A percentile compares a stretch with the other conserved stretches of the same genome.
These are phyloP conservation scores for Ophiostoma piceae DNA, from an alignment of 2,329 filamentous ascomycete genomes.

Conservation along the genomic window DNA sequence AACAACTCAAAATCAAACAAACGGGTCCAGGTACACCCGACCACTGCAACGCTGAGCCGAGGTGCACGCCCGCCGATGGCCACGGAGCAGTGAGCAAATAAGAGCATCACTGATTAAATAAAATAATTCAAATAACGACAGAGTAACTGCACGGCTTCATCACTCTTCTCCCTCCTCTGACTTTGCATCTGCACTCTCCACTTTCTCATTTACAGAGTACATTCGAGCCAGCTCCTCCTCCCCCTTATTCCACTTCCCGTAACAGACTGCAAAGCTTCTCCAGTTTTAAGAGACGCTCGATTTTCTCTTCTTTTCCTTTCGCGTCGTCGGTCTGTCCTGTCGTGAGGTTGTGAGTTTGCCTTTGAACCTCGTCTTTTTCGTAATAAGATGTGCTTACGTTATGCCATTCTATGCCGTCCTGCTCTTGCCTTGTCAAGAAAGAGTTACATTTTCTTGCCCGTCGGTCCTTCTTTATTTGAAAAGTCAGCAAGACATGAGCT, in stretches of 20 bases:
- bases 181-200: background rate
- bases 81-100: background rate
- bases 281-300: conserved; percentile 6
- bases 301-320: conserved; percentile 13
- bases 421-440: background rate
- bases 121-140: background rate
- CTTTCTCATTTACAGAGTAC: background rate
- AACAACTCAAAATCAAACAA: conserved; percentile 12
- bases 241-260: conserved; percentile 16
- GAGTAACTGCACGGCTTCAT: background rate
- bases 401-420: background rate
- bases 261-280: conserved; percentile 12
- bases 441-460: background rate
- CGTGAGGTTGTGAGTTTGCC: background rate
- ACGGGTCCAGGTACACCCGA: conserved; percentile 11
- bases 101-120: background rate
- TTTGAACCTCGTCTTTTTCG: background rate
- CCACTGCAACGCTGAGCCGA: conserved; percentile 19
- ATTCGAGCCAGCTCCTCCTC: background rate
- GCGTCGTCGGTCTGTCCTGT: conserved; percentile 9
- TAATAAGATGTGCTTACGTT: background rate
- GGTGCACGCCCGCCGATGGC: conserved; percentile 16
- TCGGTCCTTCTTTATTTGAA: background rate
- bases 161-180: background rate
- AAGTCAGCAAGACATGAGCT: background rate